Base-by-base conservation (phyloP, 768 basidiomycete genomes). In the Boletus tomentosulus region DNA sequence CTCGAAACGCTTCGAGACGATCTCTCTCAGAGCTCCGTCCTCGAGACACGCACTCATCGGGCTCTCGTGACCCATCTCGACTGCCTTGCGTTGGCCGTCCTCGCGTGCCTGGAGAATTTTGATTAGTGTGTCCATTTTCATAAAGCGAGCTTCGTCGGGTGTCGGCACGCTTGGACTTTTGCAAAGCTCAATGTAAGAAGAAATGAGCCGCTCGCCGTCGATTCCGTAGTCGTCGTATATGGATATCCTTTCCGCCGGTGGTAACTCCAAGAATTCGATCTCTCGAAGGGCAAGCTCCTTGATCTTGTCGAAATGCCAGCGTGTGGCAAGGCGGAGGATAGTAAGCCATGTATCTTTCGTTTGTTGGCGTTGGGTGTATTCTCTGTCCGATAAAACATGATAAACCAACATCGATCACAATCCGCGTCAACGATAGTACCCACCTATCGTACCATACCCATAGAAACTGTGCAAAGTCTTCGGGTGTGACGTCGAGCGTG, bases 371-470 rank as follows among this genome's bases (percentile, higher is more conserved):
- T 84, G 64, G 0, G 79, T 78, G 57, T 83, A 85, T 33, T 73
- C 74, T 1, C 85, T 87, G 11, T 37, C 7, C 19, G 31, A 55
- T 44, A 48, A 19, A 7, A 39, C n/a, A 19, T 33, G 41, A 39
- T 50, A 8, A 54, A 35, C 25, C 27, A 34, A 37, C 4, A 34
- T 38, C 24, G 27, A 51, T 37, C 16, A 27, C 22, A 28, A 30
- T 35, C 19, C 3, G 10, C 47, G 6, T 33, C 24, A 3, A 22
- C 27, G 5, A 43, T 33, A 19, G 30, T n/a, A 25, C 48, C 38
- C 51, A 85, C 85, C 72, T 69, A 19, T 83, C 79, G 22, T 86
- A 86, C 56, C 84, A 82, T 0, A 85, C 76, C 80, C 79, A 84
- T 0, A 84, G 53, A 1, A 86, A 76, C 0, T 73, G 72, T 0